Percentiles rank a stretch among this genome's conserved stretches.
Evolutionary conservation across 2,329 filamentous ascomycete genomes (phyloP).

Genomic region (Fusarium burgessii): DNA sequence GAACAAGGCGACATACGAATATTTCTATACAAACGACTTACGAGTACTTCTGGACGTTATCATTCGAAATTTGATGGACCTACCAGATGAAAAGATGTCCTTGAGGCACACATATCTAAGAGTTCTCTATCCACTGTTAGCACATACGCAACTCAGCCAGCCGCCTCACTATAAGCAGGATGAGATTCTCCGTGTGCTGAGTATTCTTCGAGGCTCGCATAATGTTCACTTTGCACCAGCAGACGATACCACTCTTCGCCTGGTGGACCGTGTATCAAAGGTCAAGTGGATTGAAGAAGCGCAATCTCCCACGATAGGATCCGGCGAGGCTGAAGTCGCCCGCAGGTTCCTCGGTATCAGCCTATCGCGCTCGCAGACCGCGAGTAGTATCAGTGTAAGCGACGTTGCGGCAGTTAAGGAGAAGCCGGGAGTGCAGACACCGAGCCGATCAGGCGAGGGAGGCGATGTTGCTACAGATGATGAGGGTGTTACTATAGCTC

Average conservation of each 20-base stretch:
- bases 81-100: conserved; percentile 82
- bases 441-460: conserved; percentile 66
- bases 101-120: conserved; percentile 94
- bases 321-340: conserved; percentile 61
- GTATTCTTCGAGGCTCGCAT: conserved; percentile 73
- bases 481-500: conserved; percentile 39
- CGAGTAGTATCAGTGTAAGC: conserved; percentile 79
- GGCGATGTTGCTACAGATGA: conserved; percentile 39
- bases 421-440: conserved; percentile 85
- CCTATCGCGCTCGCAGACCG: conserved; percentile 72
- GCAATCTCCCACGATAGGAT: conserved; percentile 45
- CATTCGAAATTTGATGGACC: conserved; percentile 93
- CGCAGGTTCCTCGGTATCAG: conserved; percentile 77
- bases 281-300: conserved; percentile 73
- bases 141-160: conserved; percentile 88
- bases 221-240: conserved; percentile 83
- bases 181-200: conserved; percentile 82
- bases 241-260: conserved; percentile 81
- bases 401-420: conserved; percentile 85
- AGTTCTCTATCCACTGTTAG: conserved; percentile 89
- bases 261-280: conserved; percentile 79
- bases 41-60: conserved; percentile 95
- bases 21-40: conserved; percentile 98
- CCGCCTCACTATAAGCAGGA: conserved; percentile 92
- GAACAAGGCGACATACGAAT: conserved; percentile 90